Evolutionary conservation across 179 eudicot genomes (phyloP).

Genomic region (Beta macrorhiza): DNA sequence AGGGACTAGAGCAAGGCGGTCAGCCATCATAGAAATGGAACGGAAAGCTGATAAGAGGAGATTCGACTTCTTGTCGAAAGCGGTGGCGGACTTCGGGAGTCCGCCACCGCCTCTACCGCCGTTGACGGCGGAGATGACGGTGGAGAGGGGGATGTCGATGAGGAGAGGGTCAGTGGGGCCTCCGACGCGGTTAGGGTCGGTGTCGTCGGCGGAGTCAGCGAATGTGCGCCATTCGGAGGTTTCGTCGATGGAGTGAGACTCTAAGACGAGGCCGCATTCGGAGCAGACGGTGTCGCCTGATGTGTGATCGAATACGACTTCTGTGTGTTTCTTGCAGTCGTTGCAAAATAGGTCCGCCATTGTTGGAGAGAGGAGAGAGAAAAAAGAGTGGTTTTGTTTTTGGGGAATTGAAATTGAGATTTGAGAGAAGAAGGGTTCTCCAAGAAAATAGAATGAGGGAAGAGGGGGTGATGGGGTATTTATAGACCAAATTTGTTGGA

Average conservation of each 20-base stretch:
- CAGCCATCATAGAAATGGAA: slow-evolving; percentile 50
- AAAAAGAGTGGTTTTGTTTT: too few species aligned
- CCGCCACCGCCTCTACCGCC: not conserved
- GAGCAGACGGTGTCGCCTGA: slow-evolving; percentile 57
- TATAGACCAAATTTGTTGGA: too few species aligned
- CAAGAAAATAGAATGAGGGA: too few species aligned
- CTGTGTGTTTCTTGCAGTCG: slow-evolving; percentile 47
- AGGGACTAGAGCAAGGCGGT: slow-evolving; percentile 26
- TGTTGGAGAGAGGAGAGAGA: not conserved
- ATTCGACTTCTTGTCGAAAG: not conserved
- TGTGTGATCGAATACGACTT: slow-evolving; percentile 47
- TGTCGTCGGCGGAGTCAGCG: slow-evolving; percentile 39
- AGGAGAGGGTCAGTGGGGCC: slow-evolving; percentile 48
- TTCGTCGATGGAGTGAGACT: slow-evolving; percentile 50
- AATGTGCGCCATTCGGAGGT: slow-evolving; percentile 67
- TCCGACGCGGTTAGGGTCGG: slow-evolving; percentile 53
- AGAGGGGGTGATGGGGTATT: too few species aligned
- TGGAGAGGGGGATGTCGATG: slow-evolving; percentile 21
- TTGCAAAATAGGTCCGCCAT: slow-evolving; percentile 34
- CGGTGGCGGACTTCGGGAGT: not conserved
- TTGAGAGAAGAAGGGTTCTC: too few species aligned
- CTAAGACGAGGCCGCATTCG: slow-evolving; percentile 58
- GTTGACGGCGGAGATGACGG: slow-evolving; percentile 11
- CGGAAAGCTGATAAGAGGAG: slow-evolving; percentile 39
- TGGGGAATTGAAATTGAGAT: not conserved